Base-by-base conservation (phyloP, 2,329 filamentous ascomycete genomes). In the Pseudogymnoascus sp. region DNA sequence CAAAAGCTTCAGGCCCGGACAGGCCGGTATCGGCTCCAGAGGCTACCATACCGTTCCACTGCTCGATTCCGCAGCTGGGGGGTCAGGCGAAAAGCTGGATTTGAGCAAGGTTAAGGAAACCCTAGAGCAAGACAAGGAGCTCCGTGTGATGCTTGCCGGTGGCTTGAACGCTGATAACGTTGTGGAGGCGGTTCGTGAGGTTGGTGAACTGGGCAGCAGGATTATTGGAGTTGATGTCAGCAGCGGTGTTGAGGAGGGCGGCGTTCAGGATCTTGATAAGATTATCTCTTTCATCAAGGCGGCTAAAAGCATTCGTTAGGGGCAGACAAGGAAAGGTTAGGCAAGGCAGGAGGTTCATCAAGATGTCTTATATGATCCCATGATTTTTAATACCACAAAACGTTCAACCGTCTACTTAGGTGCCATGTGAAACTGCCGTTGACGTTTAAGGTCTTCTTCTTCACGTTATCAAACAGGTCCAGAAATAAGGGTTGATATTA, bases 401-500 rank as follows among this genome's bases (percentile, higher is more conserved):
- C 6, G 9, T 50, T 54, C 43, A 54, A 14, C 43, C n/a, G n/a
- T 54, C n/a, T 7, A 18, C 25, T 54, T 3, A 7, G 14, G 28
- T 54, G 25, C 25, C n/a, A 18, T 18, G 43, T 54, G 43, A 32
- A 54, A 96, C 96, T 60, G 91, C 92, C 0, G 91, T 91, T 1
- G 92, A 96, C 75, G 91, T 70, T 78, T 96, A 2, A 50, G 4
- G 25, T n/a, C n/a, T 18, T 30, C 43, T 32, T 18, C 43, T 9
- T 30, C 20, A 16, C 6, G 8, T 32, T 54, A 32, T 18, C 25
- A 54, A 16, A 16, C 8, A 96, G 96, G 73, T 96, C 96, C 65
- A 90, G 91, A 58, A 90, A 91, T 63, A 96, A 96, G 84, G 96
- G 75, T 78, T 96, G n/a, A 97, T 92, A 0, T 80, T 97, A n/a